Conservation (phyloP, 2,329 filamentous ascomycete species). For the Xylariaceae sp. region DNA sequence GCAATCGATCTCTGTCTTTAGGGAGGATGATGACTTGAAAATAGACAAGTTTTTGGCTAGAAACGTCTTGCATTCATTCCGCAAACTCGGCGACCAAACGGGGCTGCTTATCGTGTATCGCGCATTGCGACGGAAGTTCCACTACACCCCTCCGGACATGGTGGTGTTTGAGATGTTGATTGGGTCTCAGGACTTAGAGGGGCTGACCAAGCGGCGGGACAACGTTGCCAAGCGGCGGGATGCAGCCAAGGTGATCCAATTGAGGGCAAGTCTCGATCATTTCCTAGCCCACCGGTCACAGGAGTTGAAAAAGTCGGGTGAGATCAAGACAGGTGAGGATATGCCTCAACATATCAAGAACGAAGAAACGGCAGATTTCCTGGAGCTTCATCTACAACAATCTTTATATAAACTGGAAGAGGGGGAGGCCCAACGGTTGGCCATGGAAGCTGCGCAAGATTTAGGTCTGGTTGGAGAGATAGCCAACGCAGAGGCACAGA, state of each 20-base stretch:
- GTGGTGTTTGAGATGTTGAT: slow-evolving; percentile 46
- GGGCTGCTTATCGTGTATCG: slow-evolving; percentile 45
- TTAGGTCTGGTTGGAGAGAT: slow-evolving; percentile 23
- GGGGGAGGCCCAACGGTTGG: slow-evolving; percentile 6
- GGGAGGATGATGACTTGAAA: slow-evolving; percentile 28
- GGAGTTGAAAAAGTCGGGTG: slow-evolving; percentile 23
- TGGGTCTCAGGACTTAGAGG: slow-evolving; percentile 40
- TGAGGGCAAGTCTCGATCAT: slow-evolving; percentile 41
- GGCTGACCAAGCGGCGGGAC: slow-evolving; percentile 35
- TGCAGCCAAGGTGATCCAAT: slow-evolving; percentile 39
- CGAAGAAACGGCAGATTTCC: slow-evolving; percentile 40
- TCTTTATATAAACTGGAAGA: slow-evolving; percentile 5
- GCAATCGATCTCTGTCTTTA: slow-evolving; percentile 44
- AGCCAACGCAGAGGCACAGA: slow-evolving; percentile 3
- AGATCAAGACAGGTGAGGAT: slow-evolving; percentile 28
- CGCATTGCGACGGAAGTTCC: slow-evolving; percentile 40
- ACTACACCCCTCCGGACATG: slow-evolving; percentile 42
- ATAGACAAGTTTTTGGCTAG: slow-evolving; percentile 46
- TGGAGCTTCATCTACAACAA: slow-evolving; percentile 38
- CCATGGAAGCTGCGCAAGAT: slow-evolving; percentile 18
- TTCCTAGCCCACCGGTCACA: slow-evolving; percentile 30
- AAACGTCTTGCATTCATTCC: slow-evolving; percentile 49
- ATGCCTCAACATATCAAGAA: slow-evolving; percentile 35
- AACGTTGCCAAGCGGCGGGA: slow-evolving; percentile 37
- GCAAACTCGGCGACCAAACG: slow-evolving; percentile 40